Percentiles rank a stretch among this genome's conserved stretches.
Evolutionary conservation across 2,329 filamentous ascomycete species (phyloP).

Genomic region (Penicillium sp.): DNA sequence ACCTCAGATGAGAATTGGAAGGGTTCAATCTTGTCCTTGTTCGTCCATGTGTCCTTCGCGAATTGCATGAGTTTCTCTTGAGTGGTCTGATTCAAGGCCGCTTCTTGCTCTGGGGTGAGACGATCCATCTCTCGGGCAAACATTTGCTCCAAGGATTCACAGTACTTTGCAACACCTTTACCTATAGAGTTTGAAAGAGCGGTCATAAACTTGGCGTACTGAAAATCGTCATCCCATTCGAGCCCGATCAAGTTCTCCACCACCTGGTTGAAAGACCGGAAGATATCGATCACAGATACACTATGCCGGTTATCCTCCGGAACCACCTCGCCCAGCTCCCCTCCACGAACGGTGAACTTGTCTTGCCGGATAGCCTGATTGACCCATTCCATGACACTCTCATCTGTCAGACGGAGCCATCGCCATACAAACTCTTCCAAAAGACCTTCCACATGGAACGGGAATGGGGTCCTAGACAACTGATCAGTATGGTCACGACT

Average conservation of each 20-base stretch:
- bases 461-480: slow-evolving; percentile 63
- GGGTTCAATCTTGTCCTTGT: slow-evolving; percentile 89
- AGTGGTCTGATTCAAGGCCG: slow-evolving; percentile 73
- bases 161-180: slow-evolving; percentile 81
- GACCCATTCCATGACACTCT: slow-evolving; percentile 78
- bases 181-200: slow-evolving; percentile 83
- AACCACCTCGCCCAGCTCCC: slow-evolving; percentile 64
- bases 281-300: slow-evolving; percentile 89
- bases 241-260: slow-evolving; percentile 84
- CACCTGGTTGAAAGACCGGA: slow-evolving; percentile 89
- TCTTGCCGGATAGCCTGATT: slow-evolving; percentile 91
- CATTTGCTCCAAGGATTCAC: slow-evolving; percentile 81
- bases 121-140: slow-evolving; percentile 94
- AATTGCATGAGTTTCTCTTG: slow-evolving; percentile 93
- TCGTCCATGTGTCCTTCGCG: slow-evolving; percentile 89
- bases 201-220: slow-evolving; percentile 97
- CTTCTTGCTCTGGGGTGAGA: slow-evolving; percentile 82
- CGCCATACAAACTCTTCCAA: slow-evolving; percentile 94
- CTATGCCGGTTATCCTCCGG: slow-evolving; percentile 87
- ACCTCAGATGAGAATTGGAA: slow-evolving; percentile 97
- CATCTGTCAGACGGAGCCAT: slow-evolving; percentile 83
- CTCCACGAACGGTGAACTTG: slow-evolving; percentile 73
- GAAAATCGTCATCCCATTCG: slow-evolving; percentile 90
- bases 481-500: slow-evolving; percentile 18
- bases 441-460: slow-evolving; percentile 83